Evolutionary conservation across 768 basidiomycete species (phyloP).

Genomic region (Mycena filopes): DNA sequence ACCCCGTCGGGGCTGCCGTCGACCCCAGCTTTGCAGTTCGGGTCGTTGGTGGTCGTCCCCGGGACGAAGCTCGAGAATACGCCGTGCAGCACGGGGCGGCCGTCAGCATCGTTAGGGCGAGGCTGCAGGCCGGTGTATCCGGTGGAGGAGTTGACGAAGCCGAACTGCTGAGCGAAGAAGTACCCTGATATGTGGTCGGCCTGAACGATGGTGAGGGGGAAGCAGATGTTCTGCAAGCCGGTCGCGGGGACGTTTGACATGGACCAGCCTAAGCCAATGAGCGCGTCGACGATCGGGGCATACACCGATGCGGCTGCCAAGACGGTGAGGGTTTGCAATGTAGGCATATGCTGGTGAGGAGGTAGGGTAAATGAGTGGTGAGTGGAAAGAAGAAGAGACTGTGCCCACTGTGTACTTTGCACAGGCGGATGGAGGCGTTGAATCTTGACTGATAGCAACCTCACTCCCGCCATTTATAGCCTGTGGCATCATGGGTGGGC

Average conservation of each 20-base stretch:
- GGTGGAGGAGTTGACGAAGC: slow-evolving; percentile 1
- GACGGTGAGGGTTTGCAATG: no score
- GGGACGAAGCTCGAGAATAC: slow-evolving; percentile 21
- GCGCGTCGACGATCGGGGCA: neutral
- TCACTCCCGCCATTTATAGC: no score
- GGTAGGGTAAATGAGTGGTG: no score
- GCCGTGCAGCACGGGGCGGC: slow-evolving; percentile 10
- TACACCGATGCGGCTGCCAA: no score
- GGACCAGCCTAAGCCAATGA: slow-evolving; percentile 5
- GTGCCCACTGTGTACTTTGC: no score
- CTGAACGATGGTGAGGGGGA: slow-evolving; percentile 22
- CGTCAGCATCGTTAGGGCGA: slow-evolving; percentile 3
- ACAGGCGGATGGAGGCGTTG: no score
- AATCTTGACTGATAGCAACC: no score
- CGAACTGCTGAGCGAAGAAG: slow-evolving; percentile 24
- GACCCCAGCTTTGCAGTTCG: slow-evolving; percentile 12
- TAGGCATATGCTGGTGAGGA: no score
- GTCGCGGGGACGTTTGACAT: slow-evolving; percentile 10
- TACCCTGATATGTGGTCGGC: slow-evolving; percentile 18
- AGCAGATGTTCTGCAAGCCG: slow-evolving; percentile 18
- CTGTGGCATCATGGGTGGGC: no score
- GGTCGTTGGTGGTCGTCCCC: slow-evolving; percentile 14
- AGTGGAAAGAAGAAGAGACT: no score
- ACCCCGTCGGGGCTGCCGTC: slow-evolving; percentile 18
- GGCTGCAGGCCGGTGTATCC: slow-evolving; percentile 28